Evolutionary conservation across 2,329 filamentous ascomycete species (phyloP).

Genomic region (Aureobasidium sp.): DNA sequence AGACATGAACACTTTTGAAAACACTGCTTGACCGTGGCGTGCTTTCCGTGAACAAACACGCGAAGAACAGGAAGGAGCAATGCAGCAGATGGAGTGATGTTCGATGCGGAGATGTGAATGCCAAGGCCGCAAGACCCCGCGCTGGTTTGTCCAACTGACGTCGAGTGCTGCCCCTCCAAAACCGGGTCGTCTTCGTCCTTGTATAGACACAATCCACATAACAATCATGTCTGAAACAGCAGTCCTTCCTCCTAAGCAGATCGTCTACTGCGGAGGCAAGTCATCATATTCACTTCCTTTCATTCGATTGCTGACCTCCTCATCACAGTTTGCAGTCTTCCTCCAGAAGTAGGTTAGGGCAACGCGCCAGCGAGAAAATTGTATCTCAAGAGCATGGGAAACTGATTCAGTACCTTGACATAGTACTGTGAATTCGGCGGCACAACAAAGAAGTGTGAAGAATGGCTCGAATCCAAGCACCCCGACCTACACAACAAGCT

Average conservation of each 20-base stretch:
- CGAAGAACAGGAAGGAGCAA: neutral
- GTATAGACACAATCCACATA: neutral
- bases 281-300: neutral
- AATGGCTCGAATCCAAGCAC: constrained; percentile 79
- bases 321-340: constrained; percentile 53
- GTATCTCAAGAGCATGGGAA: neutral
- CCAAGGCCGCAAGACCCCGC: constrained; percentile 4
- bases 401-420: neutral
- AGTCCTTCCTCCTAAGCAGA: constrained; percentile 40
- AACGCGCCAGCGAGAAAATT: constrained; percentile 16
- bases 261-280: constrained; percentile 57
- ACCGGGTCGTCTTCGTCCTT: neutral
- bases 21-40: neutral
- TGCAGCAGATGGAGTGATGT: neutral
- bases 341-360: constrained; percentile 55
- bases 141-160: neutral
- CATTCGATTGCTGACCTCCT: constrained; percentile 20
- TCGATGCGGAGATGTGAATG: neutral
- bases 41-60: too few relatives aligned
- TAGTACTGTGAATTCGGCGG: constrained; percentile 99
- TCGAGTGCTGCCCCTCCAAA: constrained; percentile 4
- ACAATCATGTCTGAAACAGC: constrained; percentile 27
- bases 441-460: constrained; percentile 91
- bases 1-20: constrained; percentile 1
- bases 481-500: constrained; percentile 66